A percentile compares a stretch with the other conserved stretches of the same genome.
Evolutionary conservation across 1,284 basidiomycete genomes (phyloP).

Genomic region (Sporisorium sorghi): DNA sequence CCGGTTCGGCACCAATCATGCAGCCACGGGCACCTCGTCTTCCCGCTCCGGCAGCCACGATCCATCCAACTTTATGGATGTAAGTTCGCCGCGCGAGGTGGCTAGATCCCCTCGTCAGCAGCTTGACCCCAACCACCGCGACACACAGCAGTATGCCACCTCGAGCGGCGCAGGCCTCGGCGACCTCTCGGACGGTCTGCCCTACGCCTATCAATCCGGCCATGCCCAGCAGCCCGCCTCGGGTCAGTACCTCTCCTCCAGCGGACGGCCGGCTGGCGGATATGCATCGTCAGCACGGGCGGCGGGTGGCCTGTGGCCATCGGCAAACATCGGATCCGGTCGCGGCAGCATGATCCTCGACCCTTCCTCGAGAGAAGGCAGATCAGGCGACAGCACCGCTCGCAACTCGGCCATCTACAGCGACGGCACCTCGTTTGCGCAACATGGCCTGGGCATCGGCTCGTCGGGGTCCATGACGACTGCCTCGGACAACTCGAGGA

Average conservation of each 20-base stretch:
- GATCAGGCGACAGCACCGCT: constrained; percentile 30
- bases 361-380: constrained; percentile 19
- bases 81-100: constrained; percentile 27
- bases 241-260: constrained; percentile 24
- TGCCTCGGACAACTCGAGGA: constrained; percentile 48
- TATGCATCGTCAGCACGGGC: constrained; percentile 8
- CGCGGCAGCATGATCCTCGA: constrained; percentile 50
- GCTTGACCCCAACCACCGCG: constrained; percentile 5
- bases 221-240: constrained; percentile 26
- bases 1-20: constrained; percentile 30
- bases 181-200: constrained; percentile 41
- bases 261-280: constrained; percentile 6
- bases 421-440: constrained; percentile 29
- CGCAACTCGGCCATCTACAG: constrained; percentile 44
- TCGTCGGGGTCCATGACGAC: constrained; percentile 41
- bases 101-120: constrained; percentile 40
- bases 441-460: constrained; percentile 45
- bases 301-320: constrained; percentile 29
- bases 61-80: constrained; percentile 37
- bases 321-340: constrained; percentile 9
- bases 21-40: constrained; percentile 4
- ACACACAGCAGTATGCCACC: constrained; percentile 24
- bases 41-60: constrained; percentile 24
- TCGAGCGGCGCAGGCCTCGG: constrained; percentile 27
- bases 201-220: constrained; percentile 41